Evolutionary conservation across 306 rosid genomes (phyloP).

Genomic region (Psophocarpus tetragonolobus): DNA sequence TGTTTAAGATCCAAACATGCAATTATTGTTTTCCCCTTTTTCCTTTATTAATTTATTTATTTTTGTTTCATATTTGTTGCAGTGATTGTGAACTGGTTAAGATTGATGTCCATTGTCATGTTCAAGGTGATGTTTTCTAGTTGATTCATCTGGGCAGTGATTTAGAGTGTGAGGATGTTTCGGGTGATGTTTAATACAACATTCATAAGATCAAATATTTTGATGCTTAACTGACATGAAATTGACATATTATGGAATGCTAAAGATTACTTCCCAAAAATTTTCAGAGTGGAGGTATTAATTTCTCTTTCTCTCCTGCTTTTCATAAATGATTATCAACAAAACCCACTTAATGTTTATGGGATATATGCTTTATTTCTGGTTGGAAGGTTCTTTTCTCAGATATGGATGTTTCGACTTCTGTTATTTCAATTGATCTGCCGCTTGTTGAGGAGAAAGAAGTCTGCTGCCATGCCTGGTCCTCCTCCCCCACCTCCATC

Average conservation of each 20-base stretch:
- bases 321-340: neutral
- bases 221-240: conserved; percentile 94
- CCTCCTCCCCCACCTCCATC: conserved; percentile 78
- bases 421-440: conserved; percentile 65
- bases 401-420: conserved; percentile 79
- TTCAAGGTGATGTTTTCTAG: conserved; percentile 97
- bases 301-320: conserved; percentile 23
- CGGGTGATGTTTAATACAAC: conserved; percentile 97
- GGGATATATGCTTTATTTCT: conserved; percentile 37
- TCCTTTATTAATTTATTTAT: neutral
- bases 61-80: conserved; percentile 40
- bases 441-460: conserved; percentile 82
- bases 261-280: conserved; percentile 79
- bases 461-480: conserved; percentile 12
- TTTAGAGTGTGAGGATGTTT: conserved; percentile 88
- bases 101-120: conserved; percentile 92
- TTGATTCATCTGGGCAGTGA: conserved; percentile 81
- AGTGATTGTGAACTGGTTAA: conserved; percentile 86
- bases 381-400: conserved; percentile 89
- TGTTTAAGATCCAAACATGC: too few relatives aligned
- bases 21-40: conserved; percentile 6
- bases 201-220: conserved; percentile 93
- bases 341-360: conserved; percentile 33
- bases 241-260: conserved; percentile 80
- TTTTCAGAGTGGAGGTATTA: conserved; percentile 93